Percentiles rank a stretch among this genome's conserved stretches.
Conservation (phyloP, 352 stramenopile species). For the Phytophthora cactorum region DNA sequence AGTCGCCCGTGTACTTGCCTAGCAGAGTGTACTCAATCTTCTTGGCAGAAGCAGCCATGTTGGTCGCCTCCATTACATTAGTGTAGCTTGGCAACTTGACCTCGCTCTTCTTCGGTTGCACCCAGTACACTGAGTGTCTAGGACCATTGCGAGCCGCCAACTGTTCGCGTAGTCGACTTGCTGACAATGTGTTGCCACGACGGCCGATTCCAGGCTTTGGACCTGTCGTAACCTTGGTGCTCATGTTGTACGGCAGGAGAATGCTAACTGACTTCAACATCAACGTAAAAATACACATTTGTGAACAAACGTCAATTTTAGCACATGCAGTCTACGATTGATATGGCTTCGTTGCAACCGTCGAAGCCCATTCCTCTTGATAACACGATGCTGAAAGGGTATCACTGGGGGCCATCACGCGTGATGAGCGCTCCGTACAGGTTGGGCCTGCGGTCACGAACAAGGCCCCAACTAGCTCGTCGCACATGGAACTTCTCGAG, state of each 20-base stretch:
- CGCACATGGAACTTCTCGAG: constrained; percentile 87
- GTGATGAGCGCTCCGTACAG: constrained; percentile 85
- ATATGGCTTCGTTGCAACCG: constrained; percentile 6
- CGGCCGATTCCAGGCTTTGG: constrained; percentile 13
- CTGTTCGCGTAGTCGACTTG: constrained; percentile 60
- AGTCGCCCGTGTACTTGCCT: constrained; percentile 93
- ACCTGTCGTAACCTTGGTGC: constrained; percentile 14
- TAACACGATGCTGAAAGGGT: constrained; percentile 6
- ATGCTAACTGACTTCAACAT: constrained; percentile 21
- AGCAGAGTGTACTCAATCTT: constrained; percentile 69
- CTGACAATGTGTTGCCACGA: constrained; percentile 32
- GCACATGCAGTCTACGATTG: constrained; percentile 13
- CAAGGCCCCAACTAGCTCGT: constrained; percentile 87
- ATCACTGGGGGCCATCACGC: constrained; percentile 68
- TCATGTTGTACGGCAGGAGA: constrained; percentile 19
- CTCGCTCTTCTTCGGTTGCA: constrained; percentile 52
- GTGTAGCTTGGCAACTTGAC: constrained; percentile 36
- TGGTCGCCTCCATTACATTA: constrained; percentile 45
- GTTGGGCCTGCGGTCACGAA: constrained; percentile 87
- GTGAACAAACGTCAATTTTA: constrained; percentile 18
- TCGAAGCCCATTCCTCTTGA: constrained; percentile 1
- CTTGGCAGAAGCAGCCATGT: constrained; percentile 43
- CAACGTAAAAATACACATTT: constrained; percentile 29
- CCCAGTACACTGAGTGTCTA: constrained; percentile 85
- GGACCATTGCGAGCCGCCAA: constrained; percentile 67